Conservation (phyloP, 306 rosid species). For the Quercus rubra region DNA sequence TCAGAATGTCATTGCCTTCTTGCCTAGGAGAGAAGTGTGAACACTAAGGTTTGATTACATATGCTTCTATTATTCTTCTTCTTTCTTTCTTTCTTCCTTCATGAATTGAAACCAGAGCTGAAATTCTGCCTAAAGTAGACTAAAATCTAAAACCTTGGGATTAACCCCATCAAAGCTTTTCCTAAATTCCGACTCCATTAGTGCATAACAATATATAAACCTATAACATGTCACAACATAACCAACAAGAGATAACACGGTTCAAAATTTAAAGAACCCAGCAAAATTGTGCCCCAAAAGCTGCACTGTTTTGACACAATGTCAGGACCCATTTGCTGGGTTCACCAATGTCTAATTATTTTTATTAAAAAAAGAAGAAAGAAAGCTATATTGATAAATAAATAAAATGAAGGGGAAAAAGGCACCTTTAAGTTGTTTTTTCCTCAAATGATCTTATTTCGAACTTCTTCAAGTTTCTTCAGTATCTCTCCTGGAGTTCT, state of each 20-base stretch:
- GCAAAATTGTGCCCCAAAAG: background rate
- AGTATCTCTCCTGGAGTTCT: constrained; percentile 94
- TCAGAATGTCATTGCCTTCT: background rate
- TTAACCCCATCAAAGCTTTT: background rate
- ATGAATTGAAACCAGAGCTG: background rate
- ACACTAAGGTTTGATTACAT: background rate
- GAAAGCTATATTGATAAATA: background rate
- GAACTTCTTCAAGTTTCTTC: constrained; percentile 88
- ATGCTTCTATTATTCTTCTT: background rate
- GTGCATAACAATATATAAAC: background rate
- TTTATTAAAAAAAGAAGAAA: background rate
- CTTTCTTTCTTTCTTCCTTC: background rate
- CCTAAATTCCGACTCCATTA: background rate
- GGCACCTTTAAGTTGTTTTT: constrained; percentile 27
- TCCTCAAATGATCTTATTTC: constrained; percentile 83
- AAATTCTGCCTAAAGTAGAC: background rate
- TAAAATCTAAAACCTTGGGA: background rate
- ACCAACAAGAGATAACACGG: no score
- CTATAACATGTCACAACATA: background rate
- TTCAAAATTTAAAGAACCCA: background rate
- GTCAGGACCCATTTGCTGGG: background rate
- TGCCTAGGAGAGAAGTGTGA: background rate
- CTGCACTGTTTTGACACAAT: background rate
- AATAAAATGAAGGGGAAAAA: background rate
- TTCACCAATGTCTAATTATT: background rate